Conservation (phyloP, 345 rosid species). For the Salix arbutifolia region DNA sequence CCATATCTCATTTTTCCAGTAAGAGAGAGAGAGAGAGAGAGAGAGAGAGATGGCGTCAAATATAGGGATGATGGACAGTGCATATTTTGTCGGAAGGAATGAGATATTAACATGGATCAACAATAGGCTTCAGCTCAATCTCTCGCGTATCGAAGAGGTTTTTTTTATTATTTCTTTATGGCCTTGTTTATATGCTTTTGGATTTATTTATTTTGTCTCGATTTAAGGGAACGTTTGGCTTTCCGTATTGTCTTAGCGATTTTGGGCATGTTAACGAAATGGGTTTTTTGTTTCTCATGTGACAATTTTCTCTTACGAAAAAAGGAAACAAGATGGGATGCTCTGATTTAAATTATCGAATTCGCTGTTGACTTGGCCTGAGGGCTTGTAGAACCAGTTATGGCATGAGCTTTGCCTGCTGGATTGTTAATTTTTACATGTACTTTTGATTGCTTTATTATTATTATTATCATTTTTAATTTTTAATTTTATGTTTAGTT, state of each 20-base stretch:
- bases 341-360: neutral
- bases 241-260: neutral
- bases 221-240: neutral
- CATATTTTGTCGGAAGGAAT: slow-evolving; percentile 93
- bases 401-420: neutral
- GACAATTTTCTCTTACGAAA: neutral
- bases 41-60: slow-evolving; percentile 58
- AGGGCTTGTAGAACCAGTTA: neutral
- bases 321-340: neutral
- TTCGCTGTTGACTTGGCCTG: neutral
- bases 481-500: neutral
- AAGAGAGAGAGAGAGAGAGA: too few species aligned
- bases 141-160: slow-evolving; percentile 89
- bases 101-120: slow-evolving; percentile 94
- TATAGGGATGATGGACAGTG: slow-evolving; percentile 98
- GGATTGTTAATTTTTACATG: neutral
- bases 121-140: slow-evolving; percentile 80
- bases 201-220: neutral
- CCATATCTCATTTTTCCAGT: neutral
- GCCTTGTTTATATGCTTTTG: neutral
- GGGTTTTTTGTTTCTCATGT: neutral
- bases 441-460: neutral
- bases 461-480: too few species aligned
- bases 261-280: neutral
- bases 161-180: neutral